These are phyloP conservation scores for Macrophomina tecta DNA, from an alignment of 2,329 filamentous ascomycete genomes.

Conservation along the genomic window DNA sequence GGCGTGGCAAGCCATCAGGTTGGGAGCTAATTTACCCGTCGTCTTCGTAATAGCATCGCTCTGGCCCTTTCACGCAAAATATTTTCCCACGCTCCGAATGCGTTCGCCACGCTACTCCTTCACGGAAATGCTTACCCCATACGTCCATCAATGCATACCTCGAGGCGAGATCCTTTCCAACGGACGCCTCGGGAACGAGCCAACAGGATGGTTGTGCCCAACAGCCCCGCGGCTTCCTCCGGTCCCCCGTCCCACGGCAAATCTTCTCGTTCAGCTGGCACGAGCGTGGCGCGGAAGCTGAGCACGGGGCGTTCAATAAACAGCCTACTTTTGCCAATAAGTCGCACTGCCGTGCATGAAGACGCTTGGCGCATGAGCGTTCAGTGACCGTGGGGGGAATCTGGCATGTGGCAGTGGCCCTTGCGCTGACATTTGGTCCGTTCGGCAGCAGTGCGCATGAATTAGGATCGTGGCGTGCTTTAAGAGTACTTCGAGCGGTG, in stretches of 20 bases:
- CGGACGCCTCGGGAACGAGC: too few species aligned
- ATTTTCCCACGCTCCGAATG: too few species aligned
- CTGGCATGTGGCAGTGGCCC: not conserved
- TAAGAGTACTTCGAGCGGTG: not conserved
- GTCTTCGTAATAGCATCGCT: too few species aligned
- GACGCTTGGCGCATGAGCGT: not conserved
- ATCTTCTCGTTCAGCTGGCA: not conserved
- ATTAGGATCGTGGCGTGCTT: not conserved
- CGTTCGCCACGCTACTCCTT: too few species aligned
- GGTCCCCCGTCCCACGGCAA: not conserved
- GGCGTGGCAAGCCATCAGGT: too few species aligned
- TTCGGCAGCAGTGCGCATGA: not conserved
- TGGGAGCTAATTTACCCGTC: too few species aligned
- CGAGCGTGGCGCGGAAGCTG: not conserved
- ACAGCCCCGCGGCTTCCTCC: not conserved
- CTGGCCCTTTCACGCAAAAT: too few species aligned
- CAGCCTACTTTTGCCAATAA: not conserved
- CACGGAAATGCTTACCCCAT: too few species aligned
- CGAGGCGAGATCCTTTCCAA: too few species aligned
- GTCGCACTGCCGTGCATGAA: not conserved
- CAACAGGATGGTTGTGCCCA: too few species aligned
- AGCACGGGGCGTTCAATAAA: not conserved
- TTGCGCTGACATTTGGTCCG: not conserved
- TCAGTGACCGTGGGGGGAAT: not conserved
- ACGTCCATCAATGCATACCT: too few species aligned